Conservation (phyloP, 345 rosid genomes). For the Salix exigua region DNA sequence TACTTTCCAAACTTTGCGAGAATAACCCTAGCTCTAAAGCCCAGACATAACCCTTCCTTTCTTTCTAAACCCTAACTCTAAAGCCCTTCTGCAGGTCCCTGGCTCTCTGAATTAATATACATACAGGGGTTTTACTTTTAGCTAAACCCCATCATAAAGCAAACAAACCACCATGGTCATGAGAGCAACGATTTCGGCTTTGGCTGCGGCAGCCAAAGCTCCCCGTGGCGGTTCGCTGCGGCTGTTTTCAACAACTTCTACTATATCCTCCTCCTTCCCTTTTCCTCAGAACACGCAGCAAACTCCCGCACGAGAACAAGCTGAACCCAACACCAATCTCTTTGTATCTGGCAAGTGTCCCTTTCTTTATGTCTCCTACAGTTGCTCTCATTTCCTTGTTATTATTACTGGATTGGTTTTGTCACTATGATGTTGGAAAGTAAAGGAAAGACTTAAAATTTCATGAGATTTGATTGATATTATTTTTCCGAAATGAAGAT, state of each 20-base stretch:
- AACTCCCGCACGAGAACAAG: constrained; percentile 48
- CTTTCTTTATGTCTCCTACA: background rate
- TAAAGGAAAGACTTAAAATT: background rate
- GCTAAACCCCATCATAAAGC: constrained; percentile 6
- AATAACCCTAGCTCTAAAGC: too few species aligned
- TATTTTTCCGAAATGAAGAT: background rate
- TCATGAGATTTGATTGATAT: background rate
- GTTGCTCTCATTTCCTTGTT: background rate
- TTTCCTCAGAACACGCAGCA: constrained; percentile 23
- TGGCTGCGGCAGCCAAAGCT: constrained; percentile 23
- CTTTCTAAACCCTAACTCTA: too few species aligned
- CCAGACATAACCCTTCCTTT: too few species aligned
- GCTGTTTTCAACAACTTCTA: constrained; percentile 40
- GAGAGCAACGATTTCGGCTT: constrained; percentile 31
- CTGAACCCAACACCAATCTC: constrained; percentile 74
- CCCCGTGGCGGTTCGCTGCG: constrained; percentile 47
- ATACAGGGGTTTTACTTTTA: background rate
- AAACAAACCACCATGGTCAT: constrained; percentile 22
- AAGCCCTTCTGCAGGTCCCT: too few species aligned
- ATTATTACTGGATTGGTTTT: background rate
- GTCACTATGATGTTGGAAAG: background rate
- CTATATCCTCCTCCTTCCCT: constrained; percentile 35
- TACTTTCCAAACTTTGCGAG: too few species aligned
- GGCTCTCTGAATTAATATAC: too few species aligned
- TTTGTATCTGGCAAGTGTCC: constrained; percentile 54